A percentile compares a stretch with the other conserved stretches of the same genome.
Conservation (phyloP, 1,284 basidiomycete species). For the Malassezia psittaci region DNA sequence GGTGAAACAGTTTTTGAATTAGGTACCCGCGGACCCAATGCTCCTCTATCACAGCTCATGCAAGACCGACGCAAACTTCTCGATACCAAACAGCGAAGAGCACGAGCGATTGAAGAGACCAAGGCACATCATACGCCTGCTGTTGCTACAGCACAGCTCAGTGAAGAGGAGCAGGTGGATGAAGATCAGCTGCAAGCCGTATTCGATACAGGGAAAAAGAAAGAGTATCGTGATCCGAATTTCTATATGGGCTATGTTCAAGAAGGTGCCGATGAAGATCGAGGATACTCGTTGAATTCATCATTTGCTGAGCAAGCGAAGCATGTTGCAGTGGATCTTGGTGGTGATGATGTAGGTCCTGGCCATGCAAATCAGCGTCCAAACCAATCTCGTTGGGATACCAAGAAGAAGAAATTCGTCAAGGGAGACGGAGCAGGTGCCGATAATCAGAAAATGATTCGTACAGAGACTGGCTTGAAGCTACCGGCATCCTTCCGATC, state of each 20-base stretch:
- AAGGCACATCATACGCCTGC: conserved; percentile 17
- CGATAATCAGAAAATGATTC: conserved; percentile 89
- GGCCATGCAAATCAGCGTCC: conserved; percentile 40
- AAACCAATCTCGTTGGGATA: conserved; percentile 71
- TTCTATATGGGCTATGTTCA: conserved; percentile 89
- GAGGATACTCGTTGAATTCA: conserved; percentile 56
- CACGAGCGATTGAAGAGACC: conserved; percentile 22
- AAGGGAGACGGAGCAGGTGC: conserved; percentile 72
- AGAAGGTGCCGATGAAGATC: conserved; percentile 71
- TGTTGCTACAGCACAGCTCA: neutral
- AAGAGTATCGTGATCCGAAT: conserved; percentile 63
- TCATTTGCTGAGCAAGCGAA: conserved; percentile 76
- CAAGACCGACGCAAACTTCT: conserved; percentile 73
- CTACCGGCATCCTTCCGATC: conserved; percentile 88
- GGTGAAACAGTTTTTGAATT: conserved; percentile 87
- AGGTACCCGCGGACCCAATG: conserved; percentile 60
- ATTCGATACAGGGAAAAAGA: conserved; percentile 20
- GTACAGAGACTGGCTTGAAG: conserved; percentile 79
- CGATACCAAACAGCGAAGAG: conserved; percentile 53
- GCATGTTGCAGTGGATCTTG: conserved; percentile 69
- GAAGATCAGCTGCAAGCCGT: conserved; percentile 23
- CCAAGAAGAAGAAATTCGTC: conserved; percentile 90
- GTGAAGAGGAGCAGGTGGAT: conserved; percentile 1
- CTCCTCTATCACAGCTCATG: conserved; percentile 58
- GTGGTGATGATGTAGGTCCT: conserved; percentile 57